Conservation (phyloP, 73 alveolate species). For the Uronychia binucleata region DNA sequence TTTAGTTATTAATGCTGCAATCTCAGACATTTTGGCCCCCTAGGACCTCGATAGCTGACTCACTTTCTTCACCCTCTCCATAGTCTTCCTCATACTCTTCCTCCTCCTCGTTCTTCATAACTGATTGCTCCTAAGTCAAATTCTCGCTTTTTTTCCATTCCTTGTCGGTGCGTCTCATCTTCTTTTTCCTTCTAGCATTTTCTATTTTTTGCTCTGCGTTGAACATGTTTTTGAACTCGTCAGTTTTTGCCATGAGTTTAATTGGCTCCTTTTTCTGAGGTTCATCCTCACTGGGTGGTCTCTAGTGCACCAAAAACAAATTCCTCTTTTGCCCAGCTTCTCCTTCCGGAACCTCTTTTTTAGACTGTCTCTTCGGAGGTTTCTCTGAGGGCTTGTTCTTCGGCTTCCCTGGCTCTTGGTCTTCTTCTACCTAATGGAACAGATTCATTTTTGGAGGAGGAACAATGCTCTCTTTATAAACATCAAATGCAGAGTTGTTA, state of each 20-base stretch:
- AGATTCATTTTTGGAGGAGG: not conserved
- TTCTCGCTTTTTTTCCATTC: not conserved
- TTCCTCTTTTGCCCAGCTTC: not conserved
- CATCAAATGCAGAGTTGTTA: not conserved
- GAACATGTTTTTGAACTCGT: not conserved
- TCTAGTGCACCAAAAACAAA: not conserved
- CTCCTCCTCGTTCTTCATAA: too few relatives aligned
- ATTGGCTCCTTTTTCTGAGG: not conserved
- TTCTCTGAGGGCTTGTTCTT: not conserved
- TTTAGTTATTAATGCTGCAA: too few relatives aligned
- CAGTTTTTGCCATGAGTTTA: not conserved
- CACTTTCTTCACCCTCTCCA: not conserved
- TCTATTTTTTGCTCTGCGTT: not conserved
- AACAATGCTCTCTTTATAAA: not conserved
- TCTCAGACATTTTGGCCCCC: conserved; percentile 1
- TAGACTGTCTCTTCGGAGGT: not conserved
- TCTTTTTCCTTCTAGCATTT: not conserved
- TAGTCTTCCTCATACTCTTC: not conserved
- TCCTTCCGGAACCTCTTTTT: not conserved
- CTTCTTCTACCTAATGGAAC: not conserved
- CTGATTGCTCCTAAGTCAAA: not conserved
- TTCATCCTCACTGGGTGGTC: not conserved
- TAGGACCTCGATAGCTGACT: not conserved
- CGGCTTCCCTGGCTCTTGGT: not conserved
- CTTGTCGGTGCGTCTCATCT: not conserved